Percentiles rank a stretch among this genome's conserved stretches.
These are phyloP conservation scores for Xylaria intraflava DNA, from an alignment of 495 filamentous ascomycete species.

Conservation along the genomic window DNA sequence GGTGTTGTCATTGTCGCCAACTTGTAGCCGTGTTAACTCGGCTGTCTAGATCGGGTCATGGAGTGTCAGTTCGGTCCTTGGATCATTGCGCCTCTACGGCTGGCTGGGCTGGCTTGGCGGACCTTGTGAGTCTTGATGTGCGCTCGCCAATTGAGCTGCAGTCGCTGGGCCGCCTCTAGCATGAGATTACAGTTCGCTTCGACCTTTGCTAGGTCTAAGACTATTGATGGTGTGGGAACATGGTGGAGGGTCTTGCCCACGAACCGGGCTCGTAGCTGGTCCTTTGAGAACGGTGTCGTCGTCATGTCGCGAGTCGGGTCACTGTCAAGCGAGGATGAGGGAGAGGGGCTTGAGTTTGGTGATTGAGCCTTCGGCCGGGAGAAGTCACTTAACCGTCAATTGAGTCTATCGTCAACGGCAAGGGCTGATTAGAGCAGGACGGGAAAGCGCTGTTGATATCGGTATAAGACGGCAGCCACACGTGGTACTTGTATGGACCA, in stretches of 20 bases:
- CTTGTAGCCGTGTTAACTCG: conserved; percentile 67
- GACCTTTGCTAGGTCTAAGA: conserved; percentile 65
- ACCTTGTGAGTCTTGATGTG: conserved; percentile 90
- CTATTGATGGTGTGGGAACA: conserved; percentile 58
- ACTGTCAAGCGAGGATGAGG: background rate
- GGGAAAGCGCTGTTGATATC: too few species aligned
- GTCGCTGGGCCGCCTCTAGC: conserved; percentile 52
- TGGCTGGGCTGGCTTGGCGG: conserved; percentile 15
- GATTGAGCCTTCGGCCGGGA: too few species aligned
- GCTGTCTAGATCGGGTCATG: conserved; percentile 48
- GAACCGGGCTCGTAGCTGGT: conserved; percentile 42
- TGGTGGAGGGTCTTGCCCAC: conserved; percentile 56
- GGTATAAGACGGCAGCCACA: too few species aligned
- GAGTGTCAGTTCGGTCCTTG: background rate
- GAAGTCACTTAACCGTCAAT: too few species aligned
- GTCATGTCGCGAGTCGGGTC: background rate
- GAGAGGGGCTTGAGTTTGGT: background rate
- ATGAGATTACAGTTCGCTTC: conserved; percentile 66
- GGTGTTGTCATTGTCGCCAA: conserved; percentile 45
- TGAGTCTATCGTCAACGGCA: too few species aligned
- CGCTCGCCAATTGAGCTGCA: conserved; percentile 64
- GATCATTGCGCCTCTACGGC: too few species aligned
- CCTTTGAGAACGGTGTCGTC: conserved; percentile 29
- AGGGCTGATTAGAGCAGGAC: too few species aligned
- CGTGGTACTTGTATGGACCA: too few species aligned